These are phyloP conservation scores for Prunus mume DNA, from an alignment of 306 rosid genomes.

Conservation along the genomic window DNA sequence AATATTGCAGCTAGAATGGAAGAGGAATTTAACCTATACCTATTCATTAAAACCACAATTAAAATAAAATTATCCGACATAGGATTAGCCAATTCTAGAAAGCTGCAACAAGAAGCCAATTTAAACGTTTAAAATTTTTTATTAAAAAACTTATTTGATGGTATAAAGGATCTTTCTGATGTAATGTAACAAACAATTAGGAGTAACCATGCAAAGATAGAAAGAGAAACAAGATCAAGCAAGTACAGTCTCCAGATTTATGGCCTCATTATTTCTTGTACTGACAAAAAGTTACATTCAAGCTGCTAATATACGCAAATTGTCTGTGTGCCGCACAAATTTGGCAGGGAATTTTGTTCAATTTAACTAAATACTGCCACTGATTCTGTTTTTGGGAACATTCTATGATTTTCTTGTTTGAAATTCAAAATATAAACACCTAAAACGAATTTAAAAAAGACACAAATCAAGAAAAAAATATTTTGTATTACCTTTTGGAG, in stretches of 20 bases:
- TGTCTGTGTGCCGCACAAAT: not conserved
- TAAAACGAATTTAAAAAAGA: not conserved
- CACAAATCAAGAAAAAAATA: not conserved
- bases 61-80: not conserved
- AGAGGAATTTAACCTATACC: not conserved
- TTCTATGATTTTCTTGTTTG: not conserved
- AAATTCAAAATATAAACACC: not conserved
- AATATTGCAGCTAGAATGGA: not conserved
- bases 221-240: not conserved
- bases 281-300: not conserved
- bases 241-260: not conserved
- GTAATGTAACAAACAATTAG: not conserved
- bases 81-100: not conserved
- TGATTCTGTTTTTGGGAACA: not conserved
- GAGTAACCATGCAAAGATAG: not conserved
- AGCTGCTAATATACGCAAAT: not conserved
- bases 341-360: not conserved
- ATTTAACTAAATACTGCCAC: not conserved
- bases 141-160: not conserved
- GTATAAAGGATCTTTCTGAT: not conserved
- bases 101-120: not conserved
- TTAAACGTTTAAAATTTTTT: too few relatives aligned
- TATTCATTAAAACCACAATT: not conserved
- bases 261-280: not conserved
- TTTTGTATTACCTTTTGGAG: constrained; percentile 64